Evolutionary conservation across 345 rosid species (phyloP).

Genomic region (Brassica juncea): DNA sequence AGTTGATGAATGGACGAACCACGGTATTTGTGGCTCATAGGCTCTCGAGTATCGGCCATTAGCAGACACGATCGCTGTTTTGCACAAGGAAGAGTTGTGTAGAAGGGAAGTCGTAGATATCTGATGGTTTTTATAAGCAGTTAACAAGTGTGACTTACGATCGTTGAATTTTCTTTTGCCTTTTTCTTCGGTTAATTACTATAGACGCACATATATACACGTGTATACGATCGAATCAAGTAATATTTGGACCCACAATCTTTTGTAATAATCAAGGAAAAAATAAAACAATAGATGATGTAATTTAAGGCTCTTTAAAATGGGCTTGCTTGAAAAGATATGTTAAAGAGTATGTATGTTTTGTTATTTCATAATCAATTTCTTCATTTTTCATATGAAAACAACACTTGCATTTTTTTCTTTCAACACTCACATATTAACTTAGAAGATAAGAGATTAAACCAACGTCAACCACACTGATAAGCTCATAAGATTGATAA

Average conservation of each 20-base stretch:
- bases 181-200: not conserved
- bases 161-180: not conserved
- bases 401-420: not conserved
- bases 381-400: not conserved
- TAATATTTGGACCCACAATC: not conserved
- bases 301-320: not conserved
- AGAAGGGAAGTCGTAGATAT: slow-evolving; percentile 65
- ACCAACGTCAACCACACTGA: not conserved
- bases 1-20: not conserved
- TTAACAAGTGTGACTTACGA: slow-evolving; percentile 36
- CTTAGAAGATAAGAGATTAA: not conserved
- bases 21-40: slow-evolving; percentile 53
- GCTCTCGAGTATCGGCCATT: slow-evolving; percentile 50
- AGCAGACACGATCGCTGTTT: slow-evolving; percentile 61
- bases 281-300: not conserved
- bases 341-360: not conserved
- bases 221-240: not conserved
- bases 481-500: not conserved
- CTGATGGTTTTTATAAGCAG: slow-evolving; percentile 59
- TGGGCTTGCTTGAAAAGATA: not conserved
- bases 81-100: slow-evolving; percentile 61
- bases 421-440: not conserved
- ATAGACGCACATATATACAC: not conserved
- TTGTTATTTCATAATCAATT: not conserved
- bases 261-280: not conserved